Base-by-base conservation (phyloP, 2,329 filamentous ascomycete species). In the Myriosclerotinia scirpicola region DNA sequence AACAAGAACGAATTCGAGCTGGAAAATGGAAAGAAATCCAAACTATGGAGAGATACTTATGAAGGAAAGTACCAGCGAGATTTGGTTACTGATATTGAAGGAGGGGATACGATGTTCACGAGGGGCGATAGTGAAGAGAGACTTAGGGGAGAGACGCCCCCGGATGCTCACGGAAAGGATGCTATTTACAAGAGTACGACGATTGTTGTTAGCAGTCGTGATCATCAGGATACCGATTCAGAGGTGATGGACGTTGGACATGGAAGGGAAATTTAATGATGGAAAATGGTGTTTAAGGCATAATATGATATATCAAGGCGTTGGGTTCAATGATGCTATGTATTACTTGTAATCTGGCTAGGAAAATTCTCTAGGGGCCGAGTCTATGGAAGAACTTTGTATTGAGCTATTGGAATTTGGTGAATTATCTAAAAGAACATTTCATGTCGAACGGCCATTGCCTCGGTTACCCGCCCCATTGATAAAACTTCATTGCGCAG, bases 61-160 rank as follows among this genome's bases (percentile, higher is more conserved):
- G n/a, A 36, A 5, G 44, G 63, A 9, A 65, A 65, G 17, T 65
- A 59, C 26, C 14, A 58, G 14, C 30, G 38, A 9, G 34, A 59
- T 40, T 20, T 59, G 20, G 44, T 52, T n/a, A 65, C 44, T 40
- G 30, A 56, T 12, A 65, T 59, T 3, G 54, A 65, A 22, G 54
- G 22, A 6, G 63, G 54, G 11, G 54, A 59, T 40, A 48, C n/a
- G 9, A 52, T 42, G 5, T 59, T 40, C 14, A 17, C 2, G 17
- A n/a, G 17, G 9, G 42, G 52, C 22, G 54, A 50, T 52, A 59
- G 63, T 30, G 63, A 65, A 20, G 63, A 65, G 44, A 56, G 40
- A 17, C 36, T 65, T 5, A 59, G 54, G 22, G 63, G 44, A 2
- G 5, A 30, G 22, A 58, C 38, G 5, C 54, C 54, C 1, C 54